A percentile compares a stretch with the other conserved stretches of the same genome.
These are phyloP conservation scores for Dovyalis caffra DNA, from an alignment of 345 rosid genomes.

Conservation along the genomic window DNA sequence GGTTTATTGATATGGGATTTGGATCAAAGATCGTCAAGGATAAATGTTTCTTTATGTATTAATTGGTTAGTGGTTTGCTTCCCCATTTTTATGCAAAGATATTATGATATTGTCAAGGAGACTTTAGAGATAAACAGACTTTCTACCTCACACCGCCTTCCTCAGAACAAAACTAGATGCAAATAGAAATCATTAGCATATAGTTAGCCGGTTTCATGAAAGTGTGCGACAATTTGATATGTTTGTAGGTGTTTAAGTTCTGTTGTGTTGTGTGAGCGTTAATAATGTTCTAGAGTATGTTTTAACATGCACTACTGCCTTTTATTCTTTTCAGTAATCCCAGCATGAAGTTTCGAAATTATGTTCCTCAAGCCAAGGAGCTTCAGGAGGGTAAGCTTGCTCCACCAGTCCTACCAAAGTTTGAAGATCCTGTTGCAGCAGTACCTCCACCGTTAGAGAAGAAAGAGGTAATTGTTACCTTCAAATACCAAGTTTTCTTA, in stretches of 20 bases:
- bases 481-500: conserved; percentile 3
- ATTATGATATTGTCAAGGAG: no score
- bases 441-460: conserved; percentile 59
- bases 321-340: conserved; percentile 40
- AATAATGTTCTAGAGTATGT: not conserved
- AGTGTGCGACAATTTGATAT: not conserved
- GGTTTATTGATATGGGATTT: no score
- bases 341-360: conserved; percentile 84
- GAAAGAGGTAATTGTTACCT: conserved; percentile 49
- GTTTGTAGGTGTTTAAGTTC: not conserved
- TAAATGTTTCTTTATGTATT: not conserved
- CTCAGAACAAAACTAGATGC: not conserved
- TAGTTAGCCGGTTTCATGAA: not conserved
- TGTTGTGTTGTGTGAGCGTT: not conserved
- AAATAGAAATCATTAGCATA: not conserved
- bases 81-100: not conserved
- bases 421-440: conserved; percentile 73
- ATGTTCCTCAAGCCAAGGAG: conserved; percentile 89
- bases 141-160: no score
- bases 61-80: not conserved
- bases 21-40: not conserved
- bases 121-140: no score
- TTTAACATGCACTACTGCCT: not conserved
- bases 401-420: conserved; percentile 84
- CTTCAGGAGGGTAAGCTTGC: conserved; percentile 88